Base-by-base conservation (phyloP, 345 rosid species). In the Populus tremula region DNA sequence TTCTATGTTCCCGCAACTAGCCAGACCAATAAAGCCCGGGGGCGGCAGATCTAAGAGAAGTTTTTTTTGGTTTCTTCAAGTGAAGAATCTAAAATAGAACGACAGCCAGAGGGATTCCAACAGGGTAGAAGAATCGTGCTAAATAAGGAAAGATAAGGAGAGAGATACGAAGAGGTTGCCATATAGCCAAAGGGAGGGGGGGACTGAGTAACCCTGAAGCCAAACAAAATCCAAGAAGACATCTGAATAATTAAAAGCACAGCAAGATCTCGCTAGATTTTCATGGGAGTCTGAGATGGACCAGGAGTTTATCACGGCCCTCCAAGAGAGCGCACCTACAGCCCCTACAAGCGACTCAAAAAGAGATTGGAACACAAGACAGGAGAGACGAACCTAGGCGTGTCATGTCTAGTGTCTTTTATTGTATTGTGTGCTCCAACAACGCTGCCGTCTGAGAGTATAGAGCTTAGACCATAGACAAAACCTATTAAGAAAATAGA, bases 141-240 rank as follows among this genome's bases (percentile, higher is more conserved):
- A 36, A 31, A 76, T 29, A 73, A 33, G 82, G 83, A 69, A 80
- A 74, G 59, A 39, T 47, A 27, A 20, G 78, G 47, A 74, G 20
- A n/a, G 35, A n/a, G 74, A 56, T 4, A 0, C 3, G 36, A 49
- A 3, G 33, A 25, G 33, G 20, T 1, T 61, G 39, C 16, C 67
- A 12, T 29, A 36, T 4, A 35, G 17, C 64, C 69, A 41, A 1
- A 17, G 35, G 47, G 25, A 70, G 64, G 9, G 65, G 25, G 12
- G 20, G 63, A 23, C 14, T 3, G 59, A 12, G 59, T 20, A 20
- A 39, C 45, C 84, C 61, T 67, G 63, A 67, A 67, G 6, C 72
- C 67, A 54, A 83, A 56, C 70, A 79, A 69, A 70, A 79, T 75
- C 88, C 81, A 72, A 62, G 38, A 62, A 81, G 82, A 81, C 68